Evolutionary conservation across 345 rosid genomes (phyloP).

Genomic region (Citrus mangshanensis): DNA sequence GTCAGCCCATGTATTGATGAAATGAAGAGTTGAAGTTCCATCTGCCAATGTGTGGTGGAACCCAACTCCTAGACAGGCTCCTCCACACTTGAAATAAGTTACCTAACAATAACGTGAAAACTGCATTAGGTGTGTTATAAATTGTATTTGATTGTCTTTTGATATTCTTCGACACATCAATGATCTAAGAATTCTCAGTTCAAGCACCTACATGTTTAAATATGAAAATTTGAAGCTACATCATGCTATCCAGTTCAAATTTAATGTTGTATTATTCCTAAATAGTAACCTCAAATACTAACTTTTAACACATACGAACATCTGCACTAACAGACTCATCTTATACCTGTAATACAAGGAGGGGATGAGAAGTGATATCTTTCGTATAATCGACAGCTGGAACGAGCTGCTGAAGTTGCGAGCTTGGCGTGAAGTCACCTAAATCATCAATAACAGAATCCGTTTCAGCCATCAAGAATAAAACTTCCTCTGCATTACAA

Average conservation of each 20-base stretch:
- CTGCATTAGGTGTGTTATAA: neutral
- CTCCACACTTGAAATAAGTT: conserved; percentile 22
- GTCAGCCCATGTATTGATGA: conserved; percentile 31
- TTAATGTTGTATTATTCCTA: neutral
- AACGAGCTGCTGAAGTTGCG: neutral
- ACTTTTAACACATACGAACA: neutral
- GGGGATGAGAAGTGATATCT: neutral
- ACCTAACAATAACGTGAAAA: neutral
- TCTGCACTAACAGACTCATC: neutral
- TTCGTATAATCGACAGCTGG: neutral
- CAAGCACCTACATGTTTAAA: neutral
- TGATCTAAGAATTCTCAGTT: neutral
- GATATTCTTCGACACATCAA: neutral
- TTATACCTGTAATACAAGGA: neutral
- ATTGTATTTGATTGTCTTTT: neutral
- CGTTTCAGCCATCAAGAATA: conserved; percentile 32
- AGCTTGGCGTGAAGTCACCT: neutral
- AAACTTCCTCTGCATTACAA: conserved; percentile 32
- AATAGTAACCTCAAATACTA: neutral
- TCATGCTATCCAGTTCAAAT: neutral
- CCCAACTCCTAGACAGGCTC: conserved; percentile 19
- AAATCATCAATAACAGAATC: conserved; percentile 3
- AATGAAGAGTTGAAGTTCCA: conserved; percentile 13
- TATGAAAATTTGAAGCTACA: too few species aligned
- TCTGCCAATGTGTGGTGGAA: conserved; percentile 26